Evolutionary conservation across 208 protist genomes (phyloP).

Genomic region (Crithidia sp.): DNA sequence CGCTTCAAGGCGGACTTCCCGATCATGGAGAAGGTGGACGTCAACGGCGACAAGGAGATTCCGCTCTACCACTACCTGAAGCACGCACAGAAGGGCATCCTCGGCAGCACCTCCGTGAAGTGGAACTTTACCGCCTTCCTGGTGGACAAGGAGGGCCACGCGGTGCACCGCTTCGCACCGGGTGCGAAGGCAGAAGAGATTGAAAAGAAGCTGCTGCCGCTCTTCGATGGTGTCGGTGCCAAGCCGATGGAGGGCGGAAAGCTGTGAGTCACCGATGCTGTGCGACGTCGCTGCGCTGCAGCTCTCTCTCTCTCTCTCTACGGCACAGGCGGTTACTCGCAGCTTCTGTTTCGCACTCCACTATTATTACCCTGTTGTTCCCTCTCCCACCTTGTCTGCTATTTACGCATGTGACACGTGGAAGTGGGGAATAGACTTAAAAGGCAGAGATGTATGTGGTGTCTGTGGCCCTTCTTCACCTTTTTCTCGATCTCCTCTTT

Average conservation of each 20-base stretch:
- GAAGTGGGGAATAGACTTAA: no score
- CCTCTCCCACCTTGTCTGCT: no score
- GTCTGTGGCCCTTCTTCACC: no score
- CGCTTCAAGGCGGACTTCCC: slow-evolving; percentile 75
- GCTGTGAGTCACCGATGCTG: not conserved
- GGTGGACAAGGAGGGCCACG: slow-evolving; percentile 67
- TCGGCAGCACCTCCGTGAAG: slow-evolving; percentile 79
- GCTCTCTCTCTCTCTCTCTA: no score
- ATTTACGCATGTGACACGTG: no score
- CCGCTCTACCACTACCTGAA: slow-evolving; percentile 90
- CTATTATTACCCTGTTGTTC: no score
- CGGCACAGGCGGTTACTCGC: no score
- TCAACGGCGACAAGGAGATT: slow-evolving; percentile 84
- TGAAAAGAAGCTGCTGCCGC: slow-evolving; percentile 65
- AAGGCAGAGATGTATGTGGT: no score
- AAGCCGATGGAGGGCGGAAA: not conserved
- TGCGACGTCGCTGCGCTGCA: not conserved
- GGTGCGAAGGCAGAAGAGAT: slow-evolving; percentile 55
- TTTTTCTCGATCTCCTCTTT: no score
- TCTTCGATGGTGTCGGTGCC: slow-evolving; percentile 25
- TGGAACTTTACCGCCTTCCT: slow-evolving; percentile 97
- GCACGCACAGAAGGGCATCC: slow-evolving; percentile 53
- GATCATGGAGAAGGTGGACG: slow-evolving; percentile 92
- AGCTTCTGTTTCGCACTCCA: no score
- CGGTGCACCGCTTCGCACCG: slow-evolving; percentile 75